Evolutionary conservation across 176 grass and related monocot species (phyloP).

Genomic region (Tillandsia fasciculata): DNA sequence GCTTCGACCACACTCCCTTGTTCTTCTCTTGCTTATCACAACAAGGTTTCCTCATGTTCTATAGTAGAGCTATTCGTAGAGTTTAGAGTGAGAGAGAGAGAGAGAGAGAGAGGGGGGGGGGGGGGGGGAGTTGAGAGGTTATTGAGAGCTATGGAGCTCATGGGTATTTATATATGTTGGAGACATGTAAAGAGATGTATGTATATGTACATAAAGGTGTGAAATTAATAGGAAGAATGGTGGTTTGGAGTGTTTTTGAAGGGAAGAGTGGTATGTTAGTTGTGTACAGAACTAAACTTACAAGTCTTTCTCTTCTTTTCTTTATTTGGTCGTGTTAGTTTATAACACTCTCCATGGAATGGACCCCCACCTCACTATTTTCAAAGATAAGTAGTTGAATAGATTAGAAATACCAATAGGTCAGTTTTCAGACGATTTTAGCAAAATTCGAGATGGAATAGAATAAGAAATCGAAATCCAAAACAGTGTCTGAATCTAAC

Average conservation of each 20-base stretch:
- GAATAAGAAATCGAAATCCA: too few species aligned
- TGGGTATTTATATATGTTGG: not conserved
- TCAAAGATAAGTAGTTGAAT: too few species aligned
- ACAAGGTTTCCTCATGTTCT: conserved; percentile 15
- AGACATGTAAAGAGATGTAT: not conserved
- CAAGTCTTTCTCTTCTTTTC: not conserved
- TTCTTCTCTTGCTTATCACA: conserved; percentile 12
- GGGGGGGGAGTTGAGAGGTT: not conserved
- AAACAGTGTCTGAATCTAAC: too few species aligned
- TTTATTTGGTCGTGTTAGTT: not conserved
- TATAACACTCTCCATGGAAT: not conserved
- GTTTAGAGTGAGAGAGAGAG: conserved; percentile 1
- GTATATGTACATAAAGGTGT: not conserved
- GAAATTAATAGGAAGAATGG: conserved; percentile 14
- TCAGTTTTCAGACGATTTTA: too few species aligned
- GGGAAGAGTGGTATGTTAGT: conserved; percentile 6
- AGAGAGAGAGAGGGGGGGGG: not conserved
- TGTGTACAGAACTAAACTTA: not conserved
- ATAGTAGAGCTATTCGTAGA: not conserved
- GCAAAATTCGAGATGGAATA: too few species aligned
- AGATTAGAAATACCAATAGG: too few species aligned
- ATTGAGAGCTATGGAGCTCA: not conserved
- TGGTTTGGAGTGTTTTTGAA: conserved; percentile 2
- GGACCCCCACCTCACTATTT: too few species aligned
- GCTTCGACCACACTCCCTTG: conserved; percentile 12